phyloP scores from a whole-genome alignment of 2,329 filamentous ascomycete genomes.

The Aspergillus chevalieri region DNA sequence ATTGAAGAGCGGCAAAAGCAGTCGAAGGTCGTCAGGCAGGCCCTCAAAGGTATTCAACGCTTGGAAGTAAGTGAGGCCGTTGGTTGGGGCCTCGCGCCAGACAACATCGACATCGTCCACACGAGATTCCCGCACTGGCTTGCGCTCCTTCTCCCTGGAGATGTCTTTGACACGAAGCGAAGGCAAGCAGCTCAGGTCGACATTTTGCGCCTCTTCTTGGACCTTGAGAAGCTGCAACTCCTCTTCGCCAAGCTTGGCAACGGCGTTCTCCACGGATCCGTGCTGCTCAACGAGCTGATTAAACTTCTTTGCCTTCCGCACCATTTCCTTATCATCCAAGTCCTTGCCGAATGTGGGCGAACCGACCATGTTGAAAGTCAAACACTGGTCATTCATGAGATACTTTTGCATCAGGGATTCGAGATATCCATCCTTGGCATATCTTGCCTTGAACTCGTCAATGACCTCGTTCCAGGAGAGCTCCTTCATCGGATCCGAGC shows the following conservation, averaged over 20 bases:
- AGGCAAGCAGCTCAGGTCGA: slow-evolving; percentile 81
- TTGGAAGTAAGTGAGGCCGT: slow-evolving; percentile 92
- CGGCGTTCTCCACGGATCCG: slow-evolving; percentile 65
- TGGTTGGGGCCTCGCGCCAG: slow-evolving; percentile 89
- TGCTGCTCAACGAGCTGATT: slow-evolving; percentile 61
- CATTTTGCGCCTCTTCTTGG: slow-evolving; percentile 75
- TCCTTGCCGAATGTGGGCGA: slow-evolving; percentile 68
- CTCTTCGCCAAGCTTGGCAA: slow-evolving; percentile 64
- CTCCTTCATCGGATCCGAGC: slow-evolving; percentile 83
- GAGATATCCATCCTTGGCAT: slow-evolving; percentile 71
- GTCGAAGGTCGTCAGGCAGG: slow-evolving; percentile 75
- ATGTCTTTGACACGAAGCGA: slow-evolving; percentile 87
- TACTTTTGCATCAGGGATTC: slow-evolving; percentile 85
- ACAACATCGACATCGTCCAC: slow-evolving; percentile 65
- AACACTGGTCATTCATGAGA: slow-evolving; percentile 73
- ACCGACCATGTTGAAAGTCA: slow-evolving; percentile 93
- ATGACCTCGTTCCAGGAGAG: slow-evolving; percentile 90
- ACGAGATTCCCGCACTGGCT: slow-evolving; percentile 55
- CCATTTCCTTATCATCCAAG: slow-evolving; percentile 68
- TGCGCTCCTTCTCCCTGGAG: slow-evolving; percentile 67
- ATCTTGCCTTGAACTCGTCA: slow-evolving; percentile 69
- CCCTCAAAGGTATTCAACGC: slow-evolving; percentile 74
- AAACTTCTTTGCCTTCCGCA: slow-evolving; percentile 69
- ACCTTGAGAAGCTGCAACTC: slow-evolving; percentile 75
- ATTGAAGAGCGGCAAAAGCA: slow-evolving; percentile 82